These are phyloP conservation scores for Suhomyces maxii DNA, from an alignment of 1,139 yeast species.

Conservation along the genomic window DNA sequence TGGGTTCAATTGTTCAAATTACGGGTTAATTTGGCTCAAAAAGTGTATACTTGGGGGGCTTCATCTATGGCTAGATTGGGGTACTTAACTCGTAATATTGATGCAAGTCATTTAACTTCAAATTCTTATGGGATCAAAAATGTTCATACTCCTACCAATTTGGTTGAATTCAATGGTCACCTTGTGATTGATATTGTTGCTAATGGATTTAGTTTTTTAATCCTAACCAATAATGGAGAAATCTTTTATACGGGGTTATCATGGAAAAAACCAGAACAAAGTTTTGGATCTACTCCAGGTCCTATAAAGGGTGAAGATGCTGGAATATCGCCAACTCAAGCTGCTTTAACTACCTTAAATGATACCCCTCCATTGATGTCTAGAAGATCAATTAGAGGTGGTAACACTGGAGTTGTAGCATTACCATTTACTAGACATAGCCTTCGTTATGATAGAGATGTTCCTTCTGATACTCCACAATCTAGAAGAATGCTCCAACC, in stretches of 20 bases:
- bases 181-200: constrained; percentile 57
- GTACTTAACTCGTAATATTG: constrained; percentile 32
- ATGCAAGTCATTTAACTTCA: constrained; percentile 26
- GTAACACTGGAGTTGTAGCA: constrained; percentile 9
- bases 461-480: constrained; percentile 7
- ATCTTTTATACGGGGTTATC: constrained; percentile 54
- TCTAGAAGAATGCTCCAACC: constrained; percentile 14
- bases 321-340: constrained; percentile 10
- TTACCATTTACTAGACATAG: constrained; percentile 7
- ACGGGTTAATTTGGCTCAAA: constrained; percentile 40
- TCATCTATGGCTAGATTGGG: constrained; percentile 60
- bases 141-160: constrained; percentile 44
- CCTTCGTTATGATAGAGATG: constrained; percentile 11
- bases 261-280: constrained; percentile 38
- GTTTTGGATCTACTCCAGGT: constrained; percentile 20
- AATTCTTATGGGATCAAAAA: constrained; percentile 17
- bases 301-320: constrained; percentile 21
- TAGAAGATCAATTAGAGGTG: constrained; percentile 16
- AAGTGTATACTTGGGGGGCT: constrained; percentile 66
- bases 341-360: constrained; percentile 7
- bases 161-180: constrained; percentile 32
- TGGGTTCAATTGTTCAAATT: constrained; percentile 54
- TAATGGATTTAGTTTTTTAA: constrained; percentile 68
- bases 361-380: constrained; percentile 10
- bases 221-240: constrained; percentile 55